A percentile compares a stretch with the other conserved stretches of the same genome.
These are phyloP conservation scores for Mangifera indica DNA, from an alignment of 345 rosid genomes.

Conservation along the genomic window DNA sequence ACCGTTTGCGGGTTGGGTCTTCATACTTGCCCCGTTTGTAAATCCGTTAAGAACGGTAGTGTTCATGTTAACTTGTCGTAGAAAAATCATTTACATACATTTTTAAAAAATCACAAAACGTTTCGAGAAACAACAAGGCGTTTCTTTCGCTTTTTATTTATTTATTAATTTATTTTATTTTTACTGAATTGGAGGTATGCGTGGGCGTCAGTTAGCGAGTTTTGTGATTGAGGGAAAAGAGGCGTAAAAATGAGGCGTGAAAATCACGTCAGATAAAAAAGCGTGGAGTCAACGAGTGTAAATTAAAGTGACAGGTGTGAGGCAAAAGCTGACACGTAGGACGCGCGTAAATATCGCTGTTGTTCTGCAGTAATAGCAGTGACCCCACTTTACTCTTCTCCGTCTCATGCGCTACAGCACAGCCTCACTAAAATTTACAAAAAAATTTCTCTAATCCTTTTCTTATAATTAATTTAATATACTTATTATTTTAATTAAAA, in stretches of 20 bases:
- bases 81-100: not conserved
- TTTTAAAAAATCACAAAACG: not conserved
- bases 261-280: conserved; percentile 16
- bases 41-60: conserved; percentile 55
- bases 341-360: conserved; percentile 90
- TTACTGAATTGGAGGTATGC: no score
- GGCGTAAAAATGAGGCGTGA: no score
- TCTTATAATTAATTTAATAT: no score
- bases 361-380: conserved; percentile 23
- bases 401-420: no score
- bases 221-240: no score
- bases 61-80: conserved; percentile 68
- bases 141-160: no score
- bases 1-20: conserved; percentile 55
- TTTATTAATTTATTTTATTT: no score
- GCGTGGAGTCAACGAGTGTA: conserved; percentile 33
- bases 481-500: no score
- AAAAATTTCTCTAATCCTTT: no score
- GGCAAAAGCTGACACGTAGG: conserved; percentile 84
- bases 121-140: not conserved
- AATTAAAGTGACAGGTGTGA: conserved; percentile 41
- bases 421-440: no score
- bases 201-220: no score
- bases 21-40: conserved; percentile 73
- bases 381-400: not conserved